Base-by-base conservation (phyloP, 164 flowering plant species). In the Piper longum region DNA sequence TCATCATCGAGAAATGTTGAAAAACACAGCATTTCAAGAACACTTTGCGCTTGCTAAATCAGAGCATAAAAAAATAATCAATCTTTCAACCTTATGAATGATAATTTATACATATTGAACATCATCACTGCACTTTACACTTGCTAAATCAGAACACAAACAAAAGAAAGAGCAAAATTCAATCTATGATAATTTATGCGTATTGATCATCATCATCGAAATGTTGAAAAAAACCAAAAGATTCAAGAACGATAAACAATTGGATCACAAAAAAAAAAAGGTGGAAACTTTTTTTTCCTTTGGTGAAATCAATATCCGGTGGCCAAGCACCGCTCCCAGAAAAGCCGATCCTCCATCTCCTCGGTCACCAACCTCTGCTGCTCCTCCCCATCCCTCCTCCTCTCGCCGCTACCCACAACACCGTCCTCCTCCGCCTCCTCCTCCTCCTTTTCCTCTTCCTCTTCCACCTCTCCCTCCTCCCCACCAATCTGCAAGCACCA, bases 281-380 rank as follows among this genome's bases (percentile, higher is more conserved):
- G 11, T 6, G 11, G 48, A 44, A 44, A 44, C 48, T 5, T 44
- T 11, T 9, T 9, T 26, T 26, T 2, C 36, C 2, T 26, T 26
- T 26, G 36, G 36, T 26, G 36, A 48, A 14, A 41, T 60, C 62
- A 43, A 42, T 45, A 62, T 5, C 64, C 64, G 17, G 55, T 43
- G 16, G 63, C 64, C 55, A 62, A 45, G 39, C 64, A 62, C 3
- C 54, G 44, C 54, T 62, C 64, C 64, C 64, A 62, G 55, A 62
- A 62, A 14, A 62, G 40, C 1, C 64, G 17, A 17, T 62, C 64
- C 16, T 45, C 64, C 64, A 62, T 45, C 41, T 62, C 64, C 2
- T 8, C 42, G 7, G 39, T 43, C 55, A 19, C 12, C 4, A 57
- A 26, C 36, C 36, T 26, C 36, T 26, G 36, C 36, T 13, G 41